These are phyloP conservation scores for Diospyros kaki DNA, from an alignment of 148 eudicot genomes.

Conservation along the genomic window DNA sequence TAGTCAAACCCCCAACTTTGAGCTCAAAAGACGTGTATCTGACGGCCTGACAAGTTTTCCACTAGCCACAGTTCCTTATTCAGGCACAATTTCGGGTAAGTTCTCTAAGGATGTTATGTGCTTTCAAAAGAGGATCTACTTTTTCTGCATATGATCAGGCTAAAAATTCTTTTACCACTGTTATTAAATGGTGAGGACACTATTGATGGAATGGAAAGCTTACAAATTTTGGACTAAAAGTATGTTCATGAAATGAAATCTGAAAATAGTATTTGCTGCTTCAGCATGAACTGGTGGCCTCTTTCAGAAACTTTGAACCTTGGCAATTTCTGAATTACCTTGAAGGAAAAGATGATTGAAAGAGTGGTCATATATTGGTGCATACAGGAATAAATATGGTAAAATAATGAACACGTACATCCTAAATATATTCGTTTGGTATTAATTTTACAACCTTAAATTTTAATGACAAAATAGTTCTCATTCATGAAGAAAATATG, in stretches of 20 bases:
- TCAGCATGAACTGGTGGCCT: background rate
- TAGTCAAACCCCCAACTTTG: conserved; percentile 1
- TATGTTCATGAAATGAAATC: background rate
- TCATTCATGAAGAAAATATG: background rate
- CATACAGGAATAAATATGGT: background rate
- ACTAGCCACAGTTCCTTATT: conserved; percentile 8
- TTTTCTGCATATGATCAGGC: background rate
- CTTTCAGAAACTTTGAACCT: background rate
- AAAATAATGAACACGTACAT: background rate
- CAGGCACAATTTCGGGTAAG: conserved; percentile 12
- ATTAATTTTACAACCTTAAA: no score
- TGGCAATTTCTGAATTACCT: background rate
- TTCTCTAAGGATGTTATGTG: background rate
- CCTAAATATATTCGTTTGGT: background rate
- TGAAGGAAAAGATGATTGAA: background rate
- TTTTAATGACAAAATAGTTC: background rate
- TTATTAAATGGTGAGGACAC: background rate
- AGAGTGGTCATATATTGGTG: background rate
- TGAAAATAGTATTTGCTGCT: background rate
- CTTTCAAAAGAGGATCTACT: background rate
- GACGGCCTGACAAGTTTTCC: conserved; percentile 4
- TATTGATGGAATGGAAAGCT: no score
- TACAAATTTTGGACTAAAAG: background rate
- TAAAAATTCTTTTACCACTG: background rate
- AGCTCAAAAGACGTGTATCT: background rate